These are phyloP conservation scores for Penicillium lividum DNA, from an alignment of 495 filamentous ascomycete genomes.

Conservation along the genomic window DNA sequence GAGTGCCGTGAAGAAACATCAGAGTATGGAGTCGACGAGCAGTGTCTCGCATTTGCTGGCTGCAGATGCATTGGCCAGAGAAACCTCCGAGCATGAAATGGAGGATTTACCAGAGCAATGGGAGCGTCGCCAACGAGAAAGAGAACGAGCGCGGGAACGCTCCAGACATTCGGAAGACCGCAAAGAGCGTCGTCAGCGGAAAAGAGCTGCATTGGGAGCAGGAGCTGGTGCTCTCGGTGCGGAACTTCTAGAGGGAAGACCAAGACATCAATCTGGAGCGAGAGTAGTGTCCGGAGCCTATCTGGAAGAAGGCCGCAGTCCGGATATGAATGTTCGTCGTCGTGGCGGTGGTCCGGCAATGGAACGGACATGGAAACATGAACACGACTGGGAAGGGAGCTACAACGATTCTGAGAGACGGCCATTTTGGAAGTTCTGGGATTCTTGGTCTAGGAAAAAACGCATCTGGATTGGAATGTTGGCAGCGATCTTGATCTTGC, in stretches of 20 bases:
- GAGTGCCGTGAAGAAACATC: slow-evolving; percentile 32
- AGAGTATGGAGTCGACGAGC: slow-evolving; percentile 42
- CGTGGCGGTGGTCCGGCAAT: slow-evolving; percentile 38
- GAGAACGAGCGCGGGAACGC: slow-evolving; percentile 14
- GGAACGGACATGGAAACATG: slow-evolving; percentile 30
- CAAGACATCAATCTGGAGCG: slow-evolving; percentile 50
- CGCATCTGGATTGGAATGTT: slow-evolving; percentile 38
- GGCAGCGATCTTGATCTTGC: slow-evolving; percentile 55
- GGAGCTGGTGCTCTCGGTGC: slow-evolving; percentile 21
- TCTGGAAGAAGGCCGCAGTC: slow-evolving; percentile 61
- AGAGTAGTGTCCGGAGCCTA: slow-evolving; percentile 68
- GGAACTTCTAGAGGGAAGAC: slow-evolving; percentile 29
- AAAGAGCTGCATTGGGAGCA: slow-evolving; percentile 29
- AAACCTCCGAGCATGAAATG: slow-evolving; percentile 58
- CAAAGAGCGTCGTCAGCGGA: slow-evolving; percentile 37
- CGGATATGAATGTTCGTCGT: slow-evolving; percentile 40
- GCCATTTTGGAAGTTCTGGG: slow-evolving; percentile 38
- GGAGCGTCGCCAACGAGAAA: slow-evolving; percentile 8
- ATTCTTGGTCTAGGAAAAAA: slow-evolving; percentile 35
- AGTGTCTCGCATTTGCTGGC: slow-evolving; percentile 42
- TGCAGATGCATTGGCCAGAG: slow-evolving; percentile 59
- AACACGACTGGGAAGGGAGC: slow-evolving; percentile 39
- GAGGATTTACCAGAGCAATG: slow-evolving; percentile 18
- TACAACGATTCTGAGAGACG: slow-evolving; percentile 19
- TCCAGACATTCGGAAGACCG: slow-evolving; percentile 26